Percentiles rank a stretch among this genome's conserved stretches.
phyloP scores from a whole-genome alignment of 208 protist genomes.

The Balamuthia mandrillaris region DNA sequence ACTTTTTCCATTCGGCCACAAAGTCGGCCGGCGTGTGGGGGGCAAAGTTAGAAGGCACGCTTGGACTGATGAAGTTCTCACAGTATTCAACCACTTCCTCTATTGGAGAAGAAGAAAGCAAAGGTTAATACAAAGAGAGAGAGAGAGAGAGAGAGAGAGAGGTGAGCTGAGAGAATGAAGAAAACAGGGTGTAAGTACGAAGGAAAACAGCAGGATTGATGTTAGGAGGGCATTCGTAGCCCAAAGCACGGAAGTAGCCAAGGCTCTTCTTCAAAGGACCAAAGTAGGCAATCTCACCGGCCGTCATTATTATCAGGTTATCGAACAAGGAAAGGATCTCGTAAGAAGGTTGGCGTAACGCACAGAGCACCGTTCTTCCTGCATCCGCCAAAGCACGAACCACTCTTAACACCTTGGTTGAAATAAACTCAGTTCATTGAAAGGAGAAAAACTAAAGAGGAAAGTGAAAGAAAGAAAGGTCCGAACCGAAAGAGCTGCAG shows the following conservation, averaged over 20 bases:
- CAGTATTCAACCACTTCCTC: neutral
- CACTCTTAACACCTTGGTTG: no score
- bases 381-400: no score
- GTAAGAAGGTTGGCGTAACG: conserved; percentile 46
- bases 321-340: conserved; percentile 51
- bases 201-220: conserved; percentile 57
- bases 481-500: conserved; percentile 47
- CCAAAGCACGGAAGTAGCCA: neutral
- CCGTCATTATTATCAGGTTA: conserved; percentile 40
- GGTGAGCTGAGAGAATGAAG: neutral
- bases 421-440: no score
- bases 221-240: conserved; percentile 7
- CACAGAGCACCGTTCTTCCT: conserved; percentile 35
- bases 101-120: neutral
- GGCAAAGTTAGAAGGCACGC: no score
- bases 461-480: no score
- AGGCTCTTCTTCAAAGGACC: neutral
- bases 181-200: neutral
- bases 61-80: no score
- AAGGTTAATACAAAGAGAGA: neutral
- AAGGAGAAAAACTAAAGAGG: no score
- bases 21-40: neutral
- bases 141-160: neutral
- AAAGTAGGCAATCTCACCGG: conserved; percentile 28
- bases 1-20: conserved; percentile 10